These are phyloP conservation scores for Boletus pseudopeckii DNA, from an alignment of 768 basidiomycete genomes.

Conservation along the genomic window DNA sequence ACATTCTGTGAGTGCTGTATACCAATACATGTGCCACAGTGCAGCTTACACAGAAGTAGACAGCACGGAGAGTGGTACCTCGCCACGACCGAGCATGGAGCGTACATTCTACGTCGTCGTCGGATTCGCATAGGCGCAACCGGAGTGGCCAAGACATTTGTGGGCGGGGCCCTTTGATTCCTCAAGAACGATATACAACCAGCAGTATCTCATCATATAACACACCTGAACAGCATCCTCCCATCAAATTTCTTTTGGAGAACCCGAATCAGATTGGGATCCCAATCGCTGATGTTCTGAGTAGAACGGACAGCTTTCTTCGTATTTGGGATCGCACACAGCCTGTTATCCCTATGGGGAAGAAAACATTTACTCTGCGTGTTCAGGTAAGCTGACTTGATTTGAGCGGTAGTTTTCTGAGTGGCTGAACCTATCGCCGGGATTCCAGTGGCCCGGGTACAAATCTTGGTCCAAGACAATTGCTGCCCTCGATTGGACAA, in stretches of 20 bases:
- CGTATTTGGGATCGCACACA: constrained; percentile 55
- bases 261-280: constrained; percentile 57
- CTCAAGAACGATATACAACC: constrained; percentile 23
- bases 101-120: constrained; percentile 10
- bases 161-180: constrained; percentile 22
- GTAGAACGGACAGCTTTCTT: constrained; percentile 42
- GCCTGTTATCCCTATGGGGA: constrained; percentile 56
- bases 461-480: constrained; percentile 71
- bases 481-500: constrained; percentile 72
- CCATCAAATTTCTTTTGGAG: constrained; percentile 58
- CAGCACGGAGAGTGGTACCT: constrained; percentile 15
- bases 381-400: constrained; percentile 49
- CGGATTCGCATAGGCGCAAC: constrained; percentile 1
- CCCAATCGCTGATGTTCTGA: constrained; percentile 57
- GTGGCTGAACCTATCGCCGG: not conserved
- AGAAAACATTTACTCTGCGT: constrained; percentile 73
- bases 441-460: constrained; percentile 73
- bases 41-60: constrained; percentile 21
- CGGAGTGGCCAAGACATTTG: not conserved
- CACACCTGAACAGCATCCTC: constrained; percentile 38
- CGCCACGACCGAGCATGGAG: constrained; percentile 11
- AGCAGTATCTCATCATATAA: constrained; percentile 8
- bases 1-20: constrained; percentile 11
- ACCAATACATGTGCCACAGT: not conserved
- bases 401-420: not conserved